Conservation (phyloP, 2,329 filamentous ascomycete genomes). For the Fusarium mexicanum region DNA sequence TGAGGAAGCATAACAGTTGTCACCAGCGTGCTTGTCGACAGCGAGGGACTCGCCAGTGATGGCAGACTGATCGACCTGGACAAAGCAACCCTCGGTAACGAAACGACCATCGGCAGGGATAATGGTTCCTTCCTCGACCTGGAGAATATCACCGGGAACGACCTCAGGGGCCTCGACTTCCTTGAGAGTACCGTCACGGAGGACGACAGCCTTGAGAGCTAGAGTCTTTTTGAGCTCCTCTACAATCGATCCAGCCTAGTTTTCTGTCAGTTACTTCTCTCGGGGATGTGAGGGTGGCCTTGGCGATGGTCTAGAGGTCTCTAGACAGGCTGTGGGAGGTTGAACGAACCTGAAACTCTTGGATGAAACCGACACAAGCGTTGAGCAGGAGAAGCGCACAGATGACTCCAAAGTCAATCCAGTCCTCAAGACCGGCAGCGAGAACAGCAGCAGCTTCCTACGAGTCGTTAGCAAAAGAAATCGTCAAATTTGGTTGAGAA, state of each 20-base stretch:
- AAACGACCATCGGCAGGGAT: slow-evolving; percentile 89
- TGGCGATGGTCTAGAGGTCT: too few species aligned
- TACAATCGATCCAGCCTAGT: too few species aligned
- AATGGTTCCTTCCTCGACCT: slow-evolving; percentile 90
- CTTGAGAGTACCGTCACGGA: slow-evolving; percentile 79
- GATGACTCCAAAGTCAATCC: slow-evolving; percentile 95
- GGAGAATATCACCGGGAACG: slow-evolving; percentile 89
- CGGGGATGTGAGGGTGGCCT: too few species aligned
- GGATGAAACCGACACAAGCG: slow-evolving; percentile 84
- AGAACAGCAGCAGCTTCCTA: slow-evolving; percentile 76
- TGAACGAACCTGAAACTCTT: slow-evolving; percentile 70
- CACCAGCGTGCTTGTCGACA: slow-evolving; percentile 85
- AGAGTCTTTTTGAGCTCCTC: slow-evolving; percentile 74
- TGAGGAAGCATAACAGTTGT: slow-evolving; percentile 85
- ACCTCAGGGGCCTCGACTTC: slow-evolving; percentile 86
- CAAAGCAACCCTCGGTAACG: slow-evolving; percentile 83
- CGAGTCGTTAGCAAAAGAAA: neutral
- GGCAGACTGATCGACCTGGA: slow-evolving; percentile 91
- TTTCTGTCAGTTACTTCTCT: too few species aligned
- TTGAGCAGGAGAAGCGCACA: slow-evolving; percentile 85
- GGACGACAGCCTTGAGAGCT: slow-evolving; percentile 85
- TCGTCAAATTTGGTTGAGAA: neutral
- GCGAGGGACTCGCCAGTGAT: slow-evolving; percentile 93
- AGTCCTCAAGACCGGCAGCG: slow-evolving; percentile 84
- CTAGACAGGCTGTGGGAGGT: too few species aligned